These are phyloP conservation scores for Xylaria intraflava DNA, from an alignment of 495 filamentous ascomycete species.

Conservation along the genomic window DNA sequence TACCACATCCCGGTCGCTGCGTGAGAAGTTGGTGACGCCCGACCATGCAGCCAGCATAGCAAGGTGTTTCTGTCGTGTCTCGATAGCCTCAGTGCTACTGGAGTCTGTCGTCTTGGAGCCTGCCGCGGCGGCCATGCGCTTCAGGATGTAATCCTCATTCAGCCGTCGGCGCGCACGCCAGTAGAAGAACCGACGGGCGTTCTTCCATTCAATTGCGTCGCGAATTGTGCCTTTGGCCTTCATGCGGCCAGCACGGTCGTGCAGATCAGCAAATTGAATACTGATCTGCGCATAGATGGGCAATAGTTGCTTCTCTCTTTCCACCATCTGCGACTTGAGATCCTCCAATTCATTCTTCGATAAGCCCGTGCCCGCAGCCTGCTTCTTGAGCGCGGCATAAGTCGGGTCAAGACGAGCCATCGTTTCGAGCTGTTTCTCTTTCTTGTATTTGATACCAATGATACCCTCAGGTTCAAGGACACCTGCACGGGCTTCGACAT, in stretches of 20 bases:
- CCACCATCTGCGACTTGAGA: constrained; percentile 80
- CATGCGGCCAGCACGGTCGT: constrained; percentile 97
- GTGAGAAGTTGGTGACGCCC: constrained; percentile 62
- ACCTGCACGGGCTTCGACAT: constrained; percentile 91
- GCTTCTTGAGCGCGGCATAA: constrained; percentile 76
- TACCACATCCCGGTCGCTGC: constrained; percentile 76
- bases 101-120: constrained; percentile 27
- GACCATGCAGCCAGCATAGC: constrained; percentile 71
- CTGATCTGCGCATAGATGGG: constrained; percentile 92
- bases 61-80: constrained; percentile 56
- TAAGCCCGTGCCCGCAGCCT: constrained; percentile 59
- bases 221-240: constrained; percentile 94
- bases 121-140: constrained; percentile 63
- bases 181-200: constrained; percentile 98
- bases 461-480: constrained; percentile 98
- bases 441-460: constrained; percentile 95
- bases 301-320: constrained; percentile 79
- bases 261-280: constrained; percentile 91
- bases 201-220: constrained; percentile 71
- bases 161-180: constrained; percentile 96
- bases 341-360: constrained; percentile 63
- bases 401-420: constrained; percentile 89
- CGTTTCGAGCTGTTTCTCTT: constrained; percentile 94
- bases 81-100: constrained; percentile 37
- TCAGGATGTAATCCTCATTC: constrained; percentile 93